These are phyloP conservation scores for Colletotrichum sp. DNA, from an alignment of 2,329 filamentous ascomycete species.

Conservation along the genomic window DNA sequence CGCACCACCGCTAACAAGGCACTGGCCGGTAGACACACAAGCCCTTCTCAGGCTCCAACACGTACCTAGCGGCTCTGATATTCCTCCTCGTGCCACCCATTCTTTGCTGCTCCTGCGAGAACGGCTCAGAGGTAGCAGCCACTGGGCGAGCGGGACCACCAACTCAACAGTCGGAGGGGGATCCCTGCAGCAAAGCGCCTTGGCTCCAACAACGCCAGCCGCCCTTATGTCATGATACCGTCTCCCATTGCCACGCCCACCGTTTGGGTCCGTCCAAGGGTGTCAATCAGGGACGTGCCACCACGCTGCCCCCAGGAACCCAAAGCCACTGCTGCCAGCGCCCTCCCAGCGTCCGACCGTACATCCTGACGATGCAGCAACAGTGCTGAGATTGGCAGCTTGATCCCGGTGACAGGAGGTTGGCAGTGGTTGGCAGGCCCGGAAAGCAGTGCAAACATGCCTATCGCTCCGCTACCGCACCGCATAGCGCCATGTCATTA, in stretches of 20 bases:
- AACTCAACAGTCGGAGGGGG: background rate
- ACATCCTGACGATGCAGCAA: background rate
- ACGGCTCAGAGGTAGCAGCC: background rate
- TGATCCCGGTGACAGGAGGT: background rate
- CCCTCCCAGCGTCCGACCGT: slow-evolving; percentile 1
- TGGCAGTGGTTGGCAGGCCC: background rate
- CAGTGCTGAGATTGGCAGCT: background rate
- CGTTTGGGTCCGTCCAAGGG: slow-evolving; percentile 13
- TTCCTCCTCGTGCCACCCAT: background rate
- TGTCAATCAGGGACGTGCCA: slow-evolving; percentile 3
- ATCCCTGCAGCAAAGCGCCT: slow-evolving; percentile 7
- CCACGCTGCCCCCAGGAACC: background rate
- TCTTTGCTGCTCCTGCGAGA: background rate
- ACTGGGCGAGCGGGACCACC: background rate
- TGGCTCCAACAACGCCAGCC: background rate
- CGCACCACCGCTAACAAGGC: background rate
- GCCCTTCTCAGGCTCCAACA: background rate
- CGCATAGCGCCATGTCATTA: background rate
- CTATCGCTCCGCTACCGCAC: background rate
- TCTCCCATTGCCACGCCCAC: slow-evolving; percentile 9
- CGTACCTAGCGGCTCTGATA: slow-evolving; percentile 12
- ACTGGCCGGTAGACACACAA: background rate
- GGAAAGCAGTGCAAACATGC: background rate
- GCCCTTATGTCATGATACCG: slow-evolving; percentile 15
- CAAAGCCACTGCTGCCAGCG: background rate